These are phyloP conservation scores for Pseudohalonectria lignicola DNA, from an alignment of 2,329 filamentous ascomycete species.

Conservation along the genomic window DNA sequence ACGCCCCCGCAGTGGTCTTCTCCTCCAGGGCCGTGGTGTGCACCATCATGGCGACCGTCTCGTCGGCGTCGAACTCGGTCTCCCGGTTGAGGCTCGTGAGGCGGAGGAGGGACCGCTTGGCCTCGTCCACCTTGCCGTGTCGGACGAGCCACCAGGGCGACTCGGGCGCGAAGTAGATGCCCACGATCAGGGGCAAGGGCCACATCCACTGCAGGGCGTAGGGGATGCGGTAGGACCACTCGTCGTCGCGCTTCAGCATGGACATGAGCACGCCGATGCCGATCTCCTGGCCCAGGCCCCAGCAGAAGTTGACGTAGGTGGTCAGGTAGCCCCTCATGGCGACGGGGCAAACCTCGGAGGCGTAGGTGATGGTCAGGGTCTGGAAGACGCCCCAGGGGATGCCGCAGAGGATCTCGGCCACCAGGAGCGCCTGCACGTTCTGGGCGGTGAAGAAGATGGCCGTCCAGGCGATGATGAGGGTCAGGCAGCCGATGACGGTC, in stretches of 20 bases:
- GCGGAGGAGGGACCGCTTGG: constrained; percentile 53
- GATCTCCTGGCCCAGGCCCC: constrained; percentile 65
- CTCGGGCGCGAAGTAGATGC: constrained; percentile 58
- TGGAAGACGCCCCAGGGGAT: constrained; percentile 33
- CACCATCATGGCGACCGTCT: constrained; percentile 86
- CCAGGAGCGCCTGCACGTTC: constrained; percentile 45
- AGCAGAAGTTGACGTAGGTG: constrained; percentile 69
- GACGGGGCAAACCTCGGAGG: constrained; percentile 62
- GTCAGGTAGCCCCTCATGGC: constrained; percentile 61
- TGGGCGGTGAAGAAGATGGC: constrained; percentile 55
- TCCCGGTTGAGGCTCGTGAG: constrained; percentile 53
- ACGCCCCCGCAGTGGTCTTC: constrained; percentile 58
- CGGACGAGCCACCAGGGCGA: constrained; percentile 70
- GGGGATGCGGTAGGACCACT: constrained; percentile 56
- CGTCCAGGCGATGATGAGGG: constrained; percentile 44
- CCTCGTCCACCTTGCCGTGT: constrained; percentile 50
- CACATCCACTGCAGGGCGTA: constrained; percentile 69
- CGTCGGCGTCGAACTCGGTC: constrained; percentile 67
- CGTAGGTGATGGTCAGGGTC: constrained; percentile 51
- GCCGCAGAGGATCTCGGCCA: constrained; percentile 52
- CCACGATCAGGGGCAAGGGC: constrained; percentile 56
- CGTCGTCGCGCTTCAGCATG: constrained; percentile 52
- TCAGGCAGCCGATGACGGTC: constrained; percentile 49
- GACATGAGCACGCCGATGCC: constrained; percentile 63
- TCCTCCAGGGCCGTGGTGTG: constrained; percentile 77